phyloP scores from a whole-genome alignment of 2,329 filamentous ascomycete genomes.

The Ceratocystis cacaofunesta region DNA sequence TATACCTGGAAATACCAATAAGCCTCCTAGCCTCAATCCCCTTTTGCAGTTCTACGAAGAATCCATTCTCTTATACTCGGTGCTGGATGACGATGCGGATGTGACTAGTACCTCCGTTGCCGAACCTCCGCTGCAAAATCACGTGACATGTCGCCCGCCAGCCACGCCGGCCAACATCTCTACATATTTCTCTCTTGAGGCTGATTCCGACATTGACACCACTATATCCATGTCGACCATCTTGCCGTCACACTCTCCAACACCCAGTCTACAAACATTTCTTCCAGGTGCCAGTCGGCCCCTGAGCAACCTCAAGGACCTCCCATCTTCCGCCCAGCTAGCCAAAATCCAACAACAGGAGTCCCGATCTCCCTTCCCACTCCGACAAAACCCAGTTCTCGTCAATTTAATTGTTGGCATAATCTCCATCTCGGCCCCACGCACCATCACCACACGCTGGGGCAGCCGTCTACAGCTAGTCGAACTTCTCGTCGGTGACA shows the following conservation, averaged over 20 bases:
- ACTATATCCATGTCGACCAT: neutral
- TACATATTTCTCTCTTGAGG: neutral
- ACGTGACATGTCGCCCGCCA: neutral
- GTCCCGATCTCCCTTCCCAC: neutral
- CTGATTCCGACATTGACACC: neutral
- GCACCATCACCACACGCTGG: conserved; percentile 52
- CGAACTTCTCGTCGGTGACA: conserved; percentile 70
- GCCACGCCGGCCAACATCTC: neutral
- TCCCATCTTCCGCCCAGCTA: conserved; percentile 53
- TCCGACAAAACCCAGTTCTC: conserved; percentile 32
- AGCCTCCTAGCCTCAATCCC: neutral
- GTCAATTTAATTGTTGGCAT: conserved; percentile 70
- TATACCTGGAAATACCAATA: neutral
- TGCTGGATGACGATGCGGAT: neutral
- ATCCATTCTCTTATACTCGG: conserved; percentile 1
- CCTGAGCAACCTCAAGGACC: conserved; percentile 46
- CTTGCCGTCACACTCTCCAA: neutral
- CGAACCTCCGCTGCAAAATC: neutral
- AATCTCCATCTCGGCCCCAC: conserved; percentile 53
- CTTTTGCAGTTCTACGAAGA: conserved; percentile 6
- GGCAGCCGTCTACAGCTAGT: conserved; percentile 49
- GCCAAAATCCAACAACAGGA: conserved; percentile 44
- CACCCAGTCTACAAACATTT: conserved; percentile 9
- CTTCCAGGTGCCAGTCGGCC: conserved; percentile 18
- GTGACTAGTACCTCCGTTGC: neutral